Percentiles rank a stretch among this genome's conserved stretches.
phyloP scores from a whole-genome alignment of 78 protist species.

The Acrasis kona region DNA sequence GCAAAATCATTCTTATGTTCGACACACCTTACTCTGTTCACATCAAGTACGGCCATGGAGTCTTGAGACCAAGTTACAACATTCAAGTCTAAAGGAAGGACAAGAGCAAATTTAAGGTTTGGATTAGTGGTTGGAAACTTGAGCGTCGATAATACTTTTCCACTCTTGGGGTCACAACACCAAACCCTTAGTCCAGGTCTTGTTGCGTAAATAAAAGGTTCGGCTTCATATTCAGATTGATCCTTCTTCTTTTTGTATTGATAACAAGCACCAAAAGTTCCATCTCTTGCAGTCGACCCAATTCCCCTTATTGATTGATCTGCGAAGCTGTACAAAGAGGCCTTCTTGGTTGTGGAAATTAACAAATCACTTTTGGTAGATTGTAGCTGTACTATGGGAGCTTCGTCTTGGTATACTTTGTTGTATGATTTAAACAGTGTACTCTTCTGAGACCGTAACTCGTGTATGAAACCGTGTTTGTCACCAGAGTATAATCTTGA shows the following conservation, averaged over 20 bases:
- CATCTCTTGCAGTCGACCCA: not conserved
- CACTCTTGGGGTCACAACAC: not conserved
- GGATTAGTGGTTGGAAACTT: not conserved
- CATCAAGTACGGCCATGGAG: not conserved
- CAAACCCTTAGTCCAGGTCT: not conserved
- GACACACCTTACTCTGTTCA: not conserved
- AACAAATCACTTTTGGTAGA: not conserved
- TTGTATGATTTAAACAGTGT: not conserved
- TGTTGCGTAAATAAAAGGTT: not conserved
- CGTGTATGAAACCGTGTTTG: not conserved
- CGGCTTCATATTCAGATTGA: not conserved
- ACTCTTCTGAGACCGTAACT: not conserved
- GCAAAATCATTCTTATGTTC: not conserved
- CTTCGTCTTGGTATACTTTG: not conserved
- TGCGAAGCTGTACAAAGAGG: not conserved
- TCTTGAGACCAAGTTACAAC: not conserved
- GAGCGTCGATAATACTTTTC: not conserved
- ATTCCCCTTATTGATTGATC: not conserved
- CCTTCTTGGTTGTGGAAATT: not conserved
- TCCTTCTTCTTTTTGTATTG: not conserved
- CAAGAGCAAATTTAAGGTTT: not conserved
- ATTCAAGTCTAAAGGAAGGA: not conserved
- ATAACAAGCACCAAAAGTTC: constrained; percentile 1
- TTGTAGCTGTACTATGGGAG: not conserved
- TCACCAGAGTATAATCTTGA: not conserved